Evolutionary conservation across 768 basidiomycete species (phyloP), one percentile per base, ranked within the genome.

Genomic region (Russula dissimulans): DNA sequence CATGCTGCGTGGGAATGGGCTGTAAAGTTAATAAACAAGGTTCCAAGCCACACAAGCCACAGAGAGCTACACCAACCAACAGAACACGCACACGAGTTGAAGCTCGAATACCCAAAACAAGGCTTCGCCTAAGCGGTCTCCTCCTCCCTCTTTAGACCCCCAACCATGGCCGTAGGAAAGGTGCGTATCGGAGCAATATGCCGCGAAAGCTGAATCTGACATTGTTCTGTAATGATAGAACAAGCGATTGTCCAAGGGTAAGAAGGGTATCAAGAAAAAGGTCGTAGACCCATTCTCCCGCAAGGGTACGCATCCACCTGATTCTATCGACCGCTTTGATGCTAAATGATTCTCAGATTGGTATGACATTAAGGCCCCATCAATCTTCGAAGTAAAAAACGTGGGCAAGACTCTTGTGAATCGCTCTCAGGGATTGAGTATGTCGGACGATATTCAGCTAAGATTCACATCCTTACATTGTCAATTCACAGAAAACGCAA

Each of bases 221-320:
- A 31, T 45, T 14, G 48, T 39, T n/a, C 53, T 22, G 26, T 46
- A 52, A 15, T 10, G 26, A 60, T 58, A 98, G 91, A 98, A 97
- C 81, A 99, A 99, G 79, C 87, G 93, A 73, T 84, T 95, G 68
- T 94, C 93, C 52, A 97, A 97, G 80, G 93, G 93, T 70, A 95
- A 95, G 84, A 95, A 95, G 81, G 93, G 92, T 74, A 87, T 97
- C 81, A 99, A 99, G 93, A 99, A 98, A 82, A 97, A 98, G 87
- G 94, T 97, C 74, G 93, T 99, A 65, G 97, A 99, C 83, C 94
- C 97, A 66, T 97, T 99, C 89, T 87, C 95, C 67, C 87, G 97
- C 81, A 99, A 99, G 79, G 95, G 95, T 95, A 69, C 62, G 78
- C 64, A 7, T 29, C 39, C n/a, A 8, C 31, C 47, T 26, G 6